These are phyloP conservation scores for Kentomonas sorsogonicus DNA, from an alignment of 208 protist genomes.

Conservation along the genomic window DNA sequence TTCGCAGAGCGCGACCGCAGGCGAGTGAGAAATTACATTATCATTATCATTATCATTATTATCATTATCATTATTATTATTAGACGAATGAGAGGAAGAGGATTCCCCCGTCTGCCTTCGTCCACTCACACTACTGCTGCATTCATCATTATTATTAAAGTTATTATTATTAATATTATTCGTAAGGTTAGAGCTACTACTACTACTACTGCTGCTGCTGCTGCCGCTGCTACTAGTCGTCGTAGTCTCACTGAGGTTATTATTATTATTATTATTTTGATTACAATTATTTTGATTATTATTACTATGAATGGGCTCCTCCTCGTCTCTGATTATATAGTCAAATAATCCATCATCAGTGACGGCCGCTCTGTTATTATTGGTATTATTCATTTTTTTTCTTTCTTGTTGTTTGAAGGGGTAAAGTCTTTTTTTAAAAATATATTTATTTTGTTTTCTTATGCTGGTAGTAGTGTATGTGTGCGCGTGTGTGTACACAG, in stretches of 20 bases:
- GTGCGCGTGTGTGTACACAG: no score
- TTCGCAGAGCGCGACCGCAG: conserved; percentile 1
- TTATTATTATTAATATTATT: conserved; percentile 7
- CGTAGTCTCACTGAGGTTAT: not conserved
- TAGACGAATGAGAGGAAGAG: no score
- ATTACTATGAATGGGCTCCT: no score
- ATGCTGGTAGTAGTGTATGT: no score
- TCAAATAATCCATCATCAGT: no score
- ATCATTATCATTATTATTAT: not conserved
- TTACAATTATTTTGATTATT: not conserved
- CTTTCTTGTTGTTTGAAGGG: not conserved
- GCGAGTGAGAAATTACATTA: conserved; percentile 1
- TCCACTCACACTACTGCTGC: not conserved
- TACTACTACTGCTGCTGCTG: not conserved
- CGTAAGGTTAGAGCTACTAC: not conserved
- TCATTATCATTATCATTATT: conserved; percentile 6
- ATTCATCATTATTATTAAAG: conserved; percentile 2
- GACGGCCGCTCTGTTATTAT: no score
- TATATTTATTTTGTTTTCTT: conserved; percentile 1
- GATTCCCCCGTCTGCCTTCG: conserved; percentile 3
- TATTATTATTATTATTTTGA: conserved; percentile 3
- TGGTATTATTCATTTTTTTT: not conserved
- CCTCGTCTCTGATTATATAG: no score
- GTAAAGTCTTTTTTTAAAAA: not conserved
- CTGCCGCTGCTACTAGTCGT: not conserved